Base-by-base conservation (phyloP, 2,329 filamentous ascomycete species). In the Fusarium musae region DNA sequence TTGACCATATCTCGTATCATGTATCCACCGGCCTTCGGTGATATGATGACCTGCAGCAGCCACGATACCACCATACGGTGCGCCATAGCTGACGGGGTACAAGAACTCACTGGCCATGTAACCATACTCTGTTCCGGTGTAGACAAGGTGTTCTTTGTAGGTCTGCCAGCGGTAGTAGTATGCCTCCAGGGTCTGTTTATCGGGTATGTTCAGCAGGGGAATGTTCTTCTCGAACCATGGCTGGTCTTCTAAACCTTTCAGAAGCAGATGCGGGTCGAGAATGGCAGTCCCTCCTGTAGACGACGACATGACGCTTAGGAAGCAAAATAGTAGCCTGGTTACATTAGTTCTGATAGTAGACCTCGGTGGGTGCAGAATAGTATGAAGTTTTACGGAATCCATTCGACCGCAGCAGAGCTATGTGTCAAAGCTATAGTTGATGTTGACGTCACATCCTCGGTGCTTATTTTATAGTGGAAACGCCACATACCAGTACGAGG, bases 141-240 rank as follows among this genome's bases (percentile, higher is more conserved):
- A 60, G 12, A 63, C 54, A 21, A 63, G 43, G 28, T 63, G 54
- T 40, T 63, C 54, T 28, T 63, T 63, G 23, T 60, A 60, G 16
- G 36, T 59, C 30, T 63, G 54, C 60, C 60, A 43, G 8, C 54
- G 54, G 6, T 63, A 63, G 23, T 63, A 60, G 54, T 63, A 63
- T 8, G 60, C 43, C 9, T 50, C 43, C 5, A 60, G 53, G 28
- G 43, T 63, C 9, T 36, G n/a, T 10, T 19, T 59, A 21, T 59
- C 23, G 2, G 43, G 60, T 8, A 59, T 19, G 6, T 63, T 37
- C 4, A 63, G 23, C 4, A 59, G 15, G 1, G 60, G 36, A 17
- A 63, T 42, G 16, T 63, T 63, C 19, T 49, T 59, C n/a, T 59
- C 30, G 36, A 63, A 63, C 54, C 60, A 60, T 16, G 21, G 23